Evolutionary conservation across 192 early-diverging fungal genomes (phyloP), one percentile per base, ranked within the genome.

Genomic region (Coemansia sp.): DNA sequence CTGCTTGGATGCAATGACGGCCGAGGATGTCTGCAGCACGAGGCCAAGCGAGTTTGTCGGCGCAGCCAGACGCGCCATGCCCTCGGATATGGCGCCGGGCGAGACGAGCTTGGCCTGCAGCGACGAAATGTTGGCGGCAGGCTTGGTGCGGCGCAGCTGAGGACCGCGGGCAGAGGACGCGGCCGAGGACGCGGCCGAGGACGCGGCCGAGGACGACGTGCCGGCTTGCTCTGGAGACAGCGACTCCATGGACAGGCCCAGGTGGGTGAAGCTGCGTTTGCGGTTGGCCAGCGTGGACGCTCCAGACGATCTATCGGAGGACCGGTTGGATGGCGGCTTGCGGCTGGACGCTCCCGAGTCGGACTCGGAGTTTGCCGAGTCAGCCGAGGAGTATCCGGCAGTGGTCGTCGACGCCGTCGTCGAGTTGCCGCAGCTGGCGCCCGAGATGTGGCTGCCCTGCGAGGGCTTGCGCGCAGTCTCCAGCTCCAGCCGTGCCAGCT

Each of bases 181-280:
- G 24, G 60, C n/a, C n/a, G 65, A 39, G 13, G 64, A 59, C 20
- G 58, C 11, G 24, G 60, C n/a, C n/a, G 65, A 39, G 13, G 64
- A 59, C 20, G 58, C 11, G 24, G 60, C 27, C 28, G 65, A 47
- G 35, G 28, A 32, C 57, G 10, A 53, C n/a, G 61, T 7, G 18
- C 27, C 24, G 20, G 53, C n/a, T 6, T 53, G 61, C 19, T 62
- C 62, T 22, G 48, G 25, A 10, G 64, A 48, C 22, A 79, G 60
- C 20, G 68, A 51, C 62, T 80, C 77, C 77, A 80, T 80, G 18
- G 77, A 74, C 55, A 80, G 68, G 4, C 77, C 77, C 29, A 80
- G 68, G 49, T 80, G 77, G 6, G 77, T 80, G 65, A 73, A 80
- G 62, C 77, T 80, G 68, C 77, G 77, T 60, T 80, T 80, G 51